phyloP scores from a whole-genome alignment of 108 stramenopile species.

The Epipyxis sp. region DNA sequence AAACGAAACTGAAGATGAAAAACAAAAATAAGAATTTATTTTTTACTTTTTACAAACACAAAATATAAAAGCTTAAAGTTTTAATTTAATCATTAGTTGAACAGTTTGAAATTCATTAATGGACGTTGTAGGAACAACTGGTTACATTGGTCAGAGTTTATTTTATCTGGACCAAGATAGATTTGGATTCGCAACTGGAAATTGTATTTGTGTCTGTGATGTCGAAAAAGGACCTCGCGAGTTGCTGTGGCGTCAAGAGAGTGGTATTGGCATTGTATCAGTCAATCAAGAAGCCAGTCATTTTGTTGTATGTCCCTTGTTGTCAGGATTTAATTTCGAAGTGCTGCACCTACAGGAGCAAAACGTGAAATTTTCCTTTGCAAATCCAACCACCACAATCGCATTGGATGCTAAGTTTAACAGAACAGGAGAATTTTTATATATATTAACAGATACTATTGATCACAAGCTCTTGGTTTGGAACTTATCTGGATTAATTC shows the following conservation, averaged over 20 bases:
- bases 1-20: too few relatives aligned
- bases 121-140: conserved; percentile 6
- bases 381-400: neutral
- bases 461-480: neutral
- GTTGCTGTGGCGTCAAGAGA: neutral
- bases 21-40: too few relatives aligned
- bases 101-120: too few relatives aligned
- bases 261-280: neutral
- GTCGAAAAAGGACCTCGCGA: conserved; percentile 17
- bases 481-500: neutral
- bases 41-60: too few relatives aligned
- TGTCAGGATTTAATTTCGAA: too few relatives aligned
- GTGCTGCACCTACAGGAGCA: neutral
- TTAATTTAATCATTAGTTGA: too few relatives aligned
- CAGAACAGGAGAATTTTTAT: neutral
- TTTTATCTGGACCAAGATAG: neutral
- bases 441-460: neutral
- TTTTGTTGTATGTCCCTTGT: too few relatives aligned
- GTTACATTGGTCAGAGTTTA: conserved; percentile 2
- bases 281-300: neutral
- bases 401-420: neutral
- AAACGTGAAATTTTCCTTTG: neutral
- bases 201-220: conserved; percentile 9
- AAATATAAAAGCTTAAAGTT: too few relatives aligned
- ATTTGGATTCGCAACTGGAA: neutral